A percentile compares a stretch with the other conserved stretches of the same genome.
phyloP scores from a whole-genome alignment of 1,139 yeast species.

The Debaryomycetaceae sp. region DNA sequence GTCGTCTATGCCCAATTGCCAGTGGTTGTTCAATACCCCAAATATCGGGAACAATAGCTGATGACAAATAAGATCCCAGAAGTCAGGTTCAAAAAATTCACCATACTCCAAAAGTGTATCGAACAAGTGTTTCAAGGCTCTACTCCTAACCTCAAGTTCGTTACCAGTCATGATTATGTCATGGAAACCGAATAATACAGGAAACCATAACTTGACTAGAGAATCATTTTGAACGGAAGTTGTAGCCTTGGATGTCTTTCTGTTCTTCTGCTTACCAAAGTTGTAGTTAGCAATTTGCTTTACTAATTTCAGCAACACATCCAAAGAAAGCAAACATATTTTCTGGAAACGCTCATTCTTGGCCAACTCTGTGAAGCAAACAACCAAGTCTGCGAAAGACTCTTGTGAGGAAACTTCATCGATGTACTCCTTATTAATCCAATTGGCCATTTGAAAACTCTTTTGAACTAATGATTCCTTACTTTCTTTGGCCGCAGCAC shows the following conservation, averaged over 20 bases:
- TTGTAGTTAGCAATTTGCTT: constrained; percentile 50
- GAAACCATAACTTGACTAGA: constrained; percentile 63
- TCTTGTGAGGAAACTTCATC: constrained; percentile 69
- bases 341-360: constrained; percentile 83
- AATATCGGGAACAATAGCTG: constrained; percentile 88
- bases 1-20: constrained; percentile 65
- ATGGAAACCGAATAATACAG: constrained; percentile 79
- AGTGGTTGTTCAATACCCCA: constrained; percentile 69
- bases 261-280: constrained; percentile 15
- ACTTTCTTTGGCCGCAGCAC: constrained; percentile 57
- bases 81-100: constrained; percentile 61
- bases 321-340: constrained; percentile 74
- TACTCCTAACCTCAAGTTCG: constrained; percentile 89
- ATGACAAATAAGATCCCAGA: constrained; percentile 81
- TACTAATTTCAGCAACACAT: constrained; percentile 65
- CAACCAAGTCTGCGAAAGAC: constrained; percentile 69
- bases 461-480: constrained; percentile 59
- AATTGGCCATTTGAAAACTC: constrained; percentile 60
- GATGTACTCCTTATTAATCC: constrained; percentile 60
- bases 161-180: constrained; percentile 91
- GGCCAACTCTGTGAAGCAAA: constrained; percentile 74
- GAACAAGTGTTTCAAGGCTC: constrained; percentile 80
- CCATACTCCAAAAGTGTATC: constrained; percentile 81
- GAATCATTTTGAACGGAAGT: constrained; percentile 26
- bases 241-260: constrained; percentile 2